Evolutionary conservation across 345 rosid species (phyloP), one percentile per base, ranked within the genome.

Genomic region (Jatropha curcas): DNA sequence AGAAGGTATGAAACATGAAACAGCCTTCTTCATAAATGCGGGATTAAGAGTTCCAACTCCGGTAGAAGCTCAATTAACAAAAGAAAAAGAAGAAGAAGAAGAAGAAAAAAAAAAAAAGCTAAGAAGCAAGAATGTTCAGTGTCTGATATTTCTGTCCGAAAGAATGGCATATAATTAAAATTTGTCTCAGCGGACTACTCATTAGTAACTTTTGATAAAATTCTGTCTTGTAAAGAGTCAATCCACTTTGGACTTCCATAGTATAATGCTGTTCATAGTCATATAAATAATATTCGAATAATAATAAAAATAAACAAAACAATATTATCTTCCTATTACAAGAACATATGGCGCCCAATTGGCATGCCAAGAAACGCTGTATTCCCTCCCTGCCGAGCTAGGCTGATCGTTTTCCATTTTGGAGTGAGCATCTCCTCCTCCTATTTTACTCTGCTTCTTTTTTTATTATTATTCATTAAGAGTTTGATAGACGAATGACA

Each of bases 341-440:
- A 46, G 27, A 24, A 12, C 67, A 45, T 65, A 31, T 45, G 53
- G 37, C 55, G 9, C 24, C 68, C 1, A 45, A 17, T 27, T 27
- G 33, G 55, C 53, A 65, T 65, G 68, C 11, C 53, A 45, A 39
- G 33, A 50, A 31, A 39, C 30, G 59, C 28, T 50, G 11, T 67
- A 51, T 67, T 51, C 22, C 22, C 71, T 11, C 31, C 59, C 71
- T 62, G 45, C 59, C 59, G 34, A 46, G 53, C n/a, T 60, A 17
- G 39, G 64, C 7, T 60, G 24, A 33, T 14, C 13, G 8, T 31
- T 58, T 58, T 34, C n/a, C n/a, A n/a, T n/a, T n/a, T n/a, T n/a
- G n/a, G n/a, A n/a, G n/a, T n/a, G n/a, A n/a, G n/a, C n/a, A n/a
- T n/a, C n/a, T n/a, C n/a, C n/a, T n/a, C n/a, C n/a, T n/a, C n/a